Evolutionary conservation across 2,329 filamentous ascomycete genomes (phyloP), one percentile per base, ranked within the genome.

Genomic region (Achaetomium macrosporum): DNA sequence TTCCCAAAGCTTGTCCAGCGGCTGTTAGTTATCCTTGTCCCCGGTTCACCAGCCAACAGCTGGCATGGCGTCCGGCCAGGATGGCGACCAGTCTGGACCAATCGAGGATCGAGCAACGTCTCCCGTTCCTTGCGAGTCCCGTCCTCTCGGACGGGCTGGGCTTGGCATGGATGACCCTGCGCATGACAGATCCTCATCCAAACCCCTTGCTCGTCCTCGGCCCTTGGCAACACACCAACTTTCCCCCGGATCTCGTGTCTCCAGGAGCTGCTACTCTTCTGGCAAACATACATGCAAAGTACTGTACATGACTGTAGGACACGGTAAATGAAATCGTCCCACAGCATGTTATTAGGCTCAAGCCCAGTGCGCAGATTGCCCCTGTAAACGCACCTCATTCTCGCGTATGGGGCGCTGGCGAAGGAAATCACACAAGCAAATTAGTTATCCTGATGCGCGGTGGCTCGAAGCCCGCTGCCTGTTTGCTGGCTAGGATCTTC

Each of bases 331-430:
- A 51, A 51, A 55, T 49, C 48, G 55, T 55, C 57, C 57, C 57
- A 59, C 53, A 55, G 48, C 20, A 41, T 17, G 25, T 37, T 56
- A 57, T 59, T 59, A 57, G 57, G 47, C 56, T 60, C 42, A 58
- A 58, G 50, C n/a, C 39, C 53, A 55, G 54, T 48, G 54, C 48
- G 50, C 54, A 51, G 54, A 54, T 54, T 50, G 48, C 50, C 50
- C 19, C 31, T 51, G 42, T 44, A 36, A 49, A 42, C 13, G 17
- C 39, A 16, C 30, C 20, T 30, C 41, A 42, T 29, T 44, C 49
- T 47, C 36, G 31, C 29, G 20, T 36, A 41, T 43, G 42, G 37
- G 43, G 35, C 20, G 36, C 41, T 50, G 45, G 56, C 41, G 19
- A 39, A 44, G 29, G 44, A 44, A 51, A 53, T 55, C 52, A 42